Evolutionary conservation across 2,329 filamentous ascomycete genomes (phyloP).

Genomic region (Alternaria alternata): DNA sequence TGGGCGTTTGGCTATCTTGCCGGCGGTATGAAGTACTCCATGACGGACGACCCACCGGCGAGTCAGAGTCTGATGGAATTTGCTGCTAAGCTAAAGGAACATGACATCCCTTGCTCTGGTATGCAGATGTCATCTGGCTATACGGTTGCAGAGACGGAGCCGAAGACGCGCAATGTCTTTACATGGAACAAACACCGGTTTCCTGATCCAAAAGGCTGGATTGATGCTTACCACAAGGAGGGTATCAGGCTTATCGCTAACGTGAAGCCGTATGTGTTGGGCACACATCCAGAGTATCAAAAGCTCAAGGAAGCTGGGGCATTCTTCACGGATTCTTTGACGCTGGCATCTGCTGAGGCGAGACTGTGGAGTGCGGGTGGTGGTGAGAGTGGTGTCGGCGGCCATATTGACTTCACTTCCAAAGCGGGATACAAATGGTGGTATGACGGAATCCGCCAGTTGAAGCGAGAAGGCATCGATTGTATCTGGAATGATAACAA

Average conservation of each 20-base stretch:
- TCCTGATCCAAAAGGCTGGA: constrained; percentile 71
- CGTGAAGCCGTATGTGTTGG: constrained; percentile 75
- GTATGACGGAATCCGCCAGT: constrained; percentile 70
- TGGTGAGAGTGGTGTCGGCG: constrained; percentile 72
- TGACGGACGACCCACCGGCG: constrained; percentile 64
- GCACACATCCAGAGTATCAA: constrained; percentile 71
- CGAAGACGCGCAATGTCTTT: constrained; percentile 75
- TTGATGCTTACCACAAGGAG: constrained; percentile 66
- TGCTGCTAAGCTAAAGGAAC: constrained; percentile 66
- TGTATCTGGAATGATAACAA: constrained; percentile 85
- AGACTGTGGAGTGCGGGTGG: constrained; percentile 77
- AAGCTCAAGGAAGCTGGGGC: constrained; percentile 66
- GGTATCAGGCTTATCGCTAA: constrained; percentile 75
- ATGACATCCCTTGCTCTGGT: constrained; percentile 74
- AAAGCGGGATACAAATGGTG: constrained; percentile 71
- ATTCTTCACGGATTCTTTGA: constrained; percentile 68
- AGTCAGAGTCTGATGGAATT: constrained; percentile 67
- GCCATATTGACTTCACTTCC: constrained; percentile 78
- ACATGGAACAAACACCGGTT: constrained; percentile 77
- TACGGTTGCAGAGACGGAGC: constrained; percentile 70
- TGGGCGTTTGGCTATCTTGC: constrained; percentile 79
- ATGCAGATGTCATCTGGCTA: constrained; percentile 79
- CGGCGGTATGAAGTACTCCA: constrained; percentile 70
- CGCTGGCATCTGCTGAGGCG: constrained; percentile 61
- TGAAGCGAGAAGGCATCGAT: constrained; percentile 71